Percentiles rank a stretch among this genome's conserved stretches.
Evolutionary conservation across 768 basidiomycete species (phyloP).

Genomic region (Lactarius quietus): DNA sequence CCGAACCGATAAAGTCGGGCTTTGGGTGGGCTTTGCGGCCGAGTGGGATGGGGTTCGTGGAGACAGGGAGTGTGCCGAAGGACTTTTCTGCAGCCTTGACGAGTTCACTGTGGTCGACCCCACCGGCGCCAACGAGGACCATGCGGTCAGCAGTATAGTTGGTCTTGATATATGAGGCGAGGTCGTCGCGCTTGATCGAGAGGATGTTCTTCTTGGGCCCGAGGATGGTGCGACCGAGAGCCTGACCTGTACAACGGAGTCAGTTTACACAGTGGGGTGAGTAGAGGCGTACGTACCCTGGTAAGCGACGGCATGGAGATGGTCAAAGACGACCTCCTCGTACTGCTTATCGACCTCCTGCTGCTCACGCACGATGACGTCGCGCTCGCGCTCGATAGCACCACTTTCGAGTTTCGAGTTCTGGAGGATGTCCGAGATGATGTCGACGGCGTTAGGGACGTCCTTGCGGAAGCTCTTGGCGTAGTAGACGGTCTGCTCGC

Average conservation of each 20-base stretch:
- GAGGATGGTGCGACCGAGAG: constrained; percentile 95
- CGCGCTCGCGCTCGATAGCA: constrained; percentile 93
- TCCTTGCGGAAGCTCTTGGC: constrained; percentile 98
- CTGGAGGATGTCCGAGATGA: constrained; percentile 97
- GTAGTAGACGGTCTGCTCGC: constrained; percentile 99
- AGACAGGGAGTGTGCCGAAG: constrained; percentile 86
- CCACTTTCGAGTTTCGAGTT: constrained; percentile 87
- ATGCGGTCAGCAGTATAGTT: constrained; percentile 99
- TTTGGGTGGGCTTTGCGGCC: constrained; percentile 74
- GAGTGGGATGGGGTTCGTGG: constrained; percentile 82
- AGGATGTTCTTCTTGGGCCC: constrained; percentile 95
- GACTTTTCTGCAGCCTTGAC: constrained; percentile 94
- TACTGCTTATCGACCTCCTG: constrained; percentile 99
- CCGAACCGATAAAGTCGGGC: constrained; percentile 86
- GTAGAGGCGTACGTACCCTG: constrained; percentile 75
- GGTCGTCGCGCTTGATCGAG: constrained; percentile 89
- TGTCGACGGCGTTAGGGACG: constrained; percentile 85
- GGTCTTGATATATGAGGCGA: constrained; percentile 87
- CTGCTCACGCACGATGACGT: constrained; percentile 95
- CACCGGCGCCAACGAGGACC: constrained; percentile 97
- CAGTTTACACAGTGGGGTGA: not conserved
- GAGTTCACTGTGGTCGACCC: constrained; percentile 86
- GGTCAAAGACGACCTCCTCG: constrained; percentile 98
- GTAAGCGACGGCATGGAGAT: constrained; percentile 95
- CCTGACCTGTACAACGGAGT: constrained; percentile 60